Evolutionary conservation across 2,329 filamentous ascomycete genomes (phyloP).

Genomic region (Diaporthe citrichinensis): DNA sequence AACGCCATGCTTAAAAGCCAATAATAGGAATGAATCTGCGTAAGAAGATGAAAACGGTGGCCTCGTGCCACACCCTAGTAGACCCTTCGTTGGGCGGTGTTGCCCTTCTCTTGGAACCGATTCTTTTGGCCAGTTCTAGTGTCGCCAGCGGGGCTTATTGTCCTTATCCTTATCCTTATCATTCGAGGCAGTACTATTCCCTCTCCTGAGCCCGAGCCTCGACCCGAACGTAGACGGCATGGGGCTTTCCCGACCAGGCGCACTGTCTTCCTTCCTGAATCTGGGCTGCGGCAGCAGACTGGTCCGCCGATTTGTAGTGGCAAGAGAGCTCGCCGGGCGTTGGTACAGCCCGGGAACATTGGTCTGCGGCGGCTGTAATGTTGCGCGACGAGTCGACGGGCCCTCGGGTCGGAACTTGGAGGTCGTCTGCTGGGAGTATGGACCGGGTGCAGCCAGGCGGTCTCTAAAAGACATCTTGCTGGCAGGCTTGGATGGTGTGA

Average conservation of each 20-base stretch:
- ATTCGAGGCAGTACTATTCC: slow-evolving; percentile 32
- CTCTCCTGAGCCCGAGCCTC: slow-evolving; percentile 34
- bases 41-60: neutral
- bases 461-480: slow-evolving; percentile 68
- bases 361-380: slow-evolving; percentile 61
- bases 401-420: slow-evolving; percentile 51
- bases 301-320: slow-evolving; percentile 60
- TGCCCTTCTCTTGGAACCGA: neutral
- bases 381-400: slow-evolving; percentile 26
- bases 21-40: slow-evolving; percentile 12
- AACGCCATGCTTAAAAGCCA: slow-evolving; percentile 39
- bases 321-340: slow-evolving; percentile 71
- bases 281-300: slow-evolving; percentile 68
- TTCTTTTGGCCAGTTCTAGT: neutral
- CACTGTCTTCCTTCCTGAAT: slow-evolving; percentile 30
- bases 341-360: slow-evolving; percentile 49
- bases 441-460: slow-evolving; percentile 63
- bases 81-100: neutral
- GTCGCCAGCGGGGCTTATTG: slow-evolving; percentile 36
- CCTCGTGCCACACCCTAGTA: neutral
- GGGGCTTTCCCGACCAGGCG: slow-evolving; percentile 37
- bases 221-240: slow-evolving; percentile 28
- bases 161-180: slow-evolving; percentile 36
- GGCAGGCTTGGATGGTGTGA: slow-evolving; percentile 61
- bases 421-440: slow-evolving; percentile 61